Evolutionary conservation across 1,284 basidiomycete species (phyloP).

Genomic region (Pseudozyma thailandica): DNA sequence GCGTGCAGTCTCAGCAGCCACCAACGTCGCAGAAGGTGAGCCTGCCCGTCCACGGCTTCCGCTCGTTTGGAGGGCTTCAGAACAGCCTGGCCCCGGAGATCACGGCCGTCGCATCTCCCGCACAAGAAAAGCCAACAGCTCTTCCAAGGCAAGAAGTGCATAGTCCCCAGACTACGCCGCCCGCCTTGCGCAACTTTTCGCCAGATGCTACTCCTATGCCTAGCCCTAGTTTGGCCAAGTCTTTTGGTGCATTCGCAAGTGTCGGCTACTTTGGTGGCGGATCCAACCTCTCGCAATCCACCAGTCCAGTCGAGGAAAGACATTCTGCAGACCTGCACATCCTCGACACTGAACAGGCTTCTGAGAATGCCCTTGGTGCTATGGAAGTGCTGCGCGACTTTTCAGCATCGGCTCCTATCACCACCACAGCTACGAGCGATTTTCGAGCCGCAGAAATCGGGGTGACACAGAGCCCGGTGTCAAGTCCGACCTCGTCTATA

Average conservation of each 20-base stretch:
- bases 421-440: conserved; percentile 2
- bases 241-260: conserved; percentile 31
- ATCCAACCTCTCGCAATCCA: conserved; percentile 3
- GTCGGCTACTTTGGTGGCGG: conserved; percentile 38
- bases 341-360: background rate
- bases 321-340: background rate
- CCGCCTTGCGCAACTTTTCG: conserved; percentile 27
- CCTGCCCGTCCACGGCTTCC: conserved; percentile 56
- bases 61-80: conserved; percentile 56
- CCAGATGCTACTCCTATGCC: conserved; percentile 60
- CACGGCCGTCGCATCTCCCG: conserved; percentile 1
- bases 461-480: background rate
- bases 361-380: conserved; percentile 8
- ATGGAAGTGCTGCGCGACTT: conserved; percentile 34
- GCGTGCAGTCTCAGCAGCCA: conserved; percentile 5
- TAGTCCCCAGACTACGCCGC: conserved; percentile 26
- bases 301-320: background rate
- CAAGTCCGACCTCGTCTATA: conserved; percentile 6
- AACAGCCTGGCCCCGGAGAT: conserved; percentile 28
- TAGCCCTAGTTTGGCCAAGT: conserved; percentile 53
- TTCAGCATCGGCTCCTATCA: background rate
- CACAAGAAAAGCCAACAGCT: background rate
- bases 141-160: background rate
- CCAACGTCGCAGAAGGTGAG: conserved; percentile 35
- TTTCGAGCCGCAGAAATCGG: conserved; percentile 8